Conservation (phyloP, 2,329 filamentous ascomycete species). For the Zymoseptoria passerinii region DNA sequence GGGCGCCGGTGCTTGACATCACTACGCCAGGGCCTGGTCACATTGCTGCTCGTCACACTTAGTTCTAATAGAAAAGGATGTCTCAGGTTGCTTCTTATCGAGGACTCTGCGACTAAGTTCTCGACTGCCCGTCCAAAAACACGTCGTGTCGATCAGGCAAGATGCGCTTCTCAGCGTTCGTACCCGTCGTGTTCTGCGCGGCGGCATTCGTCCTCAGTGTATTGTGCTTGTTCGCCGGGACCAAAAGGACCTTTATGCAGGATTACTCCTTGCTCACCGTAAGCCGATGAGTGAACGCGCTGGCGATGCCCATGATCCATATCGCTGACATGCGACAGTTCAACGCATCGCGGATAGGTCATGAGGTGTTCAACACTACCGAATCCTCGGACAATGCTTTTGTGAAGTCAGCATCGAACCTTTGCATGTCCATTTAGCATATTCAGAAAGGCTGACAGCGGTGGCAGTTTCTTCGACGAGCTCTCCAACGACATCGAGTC, state of each 20-base stretch:
- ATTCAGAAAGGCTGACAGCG: neutral
- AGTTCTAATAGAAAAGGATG: neutral
- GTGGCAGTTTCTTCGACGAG: constrained; percentile 24
- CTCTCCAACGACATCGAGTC: constrained; percentile 29
- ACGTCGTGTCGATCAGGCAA: neutral
- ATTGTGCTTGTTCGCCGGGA: constrained; percentile 53
- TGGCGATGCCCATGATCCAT: neutral
- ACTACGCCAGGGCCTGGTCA: neutral
- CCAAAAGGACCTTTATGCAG: constrained; percentile 47
- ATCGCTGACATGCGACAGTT: constrained; percentile 30
- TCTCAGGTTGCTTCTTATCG: neutral
- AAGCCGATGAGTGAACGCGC: constrained; percentile 7
- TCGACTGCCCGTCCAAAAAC: neutral
- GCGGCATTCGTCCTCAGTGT: constrained; percentile 50
- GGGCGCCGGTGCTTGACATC: neutral
- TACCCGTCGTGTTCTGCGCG: constrained; percentile 35
- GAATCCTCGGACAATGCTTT: constrained; percentile 7
- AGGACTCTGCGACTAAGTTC: neutral
- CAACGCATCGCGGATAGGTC: constrained; percentile 49
- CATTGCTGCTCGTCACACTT: neutral
- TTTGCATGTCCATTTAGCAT: constrained; percentile 13
- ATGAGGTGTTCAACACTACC: constrained; percentile 23
- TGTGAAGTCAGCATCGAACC: neutral
- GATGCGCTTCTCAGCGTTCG: constrained; percentile 20
- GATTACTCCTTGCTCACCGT: constrained; percentile 51